Conservation (phyloP, 2,329 filamentous ascomycete species). For the Penicillium sp. region DNA sequence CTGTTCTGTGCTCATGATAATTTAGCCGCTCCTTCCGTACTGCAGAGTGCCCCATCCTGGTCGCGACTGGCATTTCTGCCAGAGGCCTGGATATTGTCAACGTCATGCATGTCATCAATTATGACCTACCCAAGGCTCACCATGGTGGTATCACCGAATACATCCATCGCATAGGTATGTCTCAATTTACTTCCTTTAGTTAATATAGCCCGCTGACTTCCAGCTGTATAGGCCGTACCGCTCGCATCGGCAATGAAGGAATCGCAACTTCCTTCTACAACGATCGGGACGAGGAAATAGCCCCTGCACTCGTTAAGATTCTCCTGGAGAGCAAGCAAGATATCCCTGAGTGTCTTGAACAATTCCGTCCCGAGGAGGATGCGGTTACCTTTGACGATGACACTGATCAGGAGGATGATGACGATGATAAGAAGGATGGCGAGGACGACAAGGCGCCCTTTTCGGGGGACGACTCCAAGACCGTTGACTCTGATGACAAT, state of each 20-base stretch:
- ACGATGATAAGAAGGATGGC: slow-evolving; percentile 4
- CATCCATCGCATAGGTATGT: slow-evolving; percentile 84
- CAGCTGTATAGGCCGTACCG: slow-evolving; percentile 70
- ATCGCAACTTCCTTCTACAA: slow-evolving; percentile 88
- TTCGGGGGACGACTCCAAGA: too few relatives aligned
- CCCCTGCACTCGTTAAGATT: slow-evolving; percentile 72
- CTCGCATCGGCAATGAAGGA: slow-evolving; percentile 85
- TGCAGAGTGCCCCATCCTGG: slow-evolving; percentile 73
- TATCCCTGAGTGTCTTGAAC: slow-evolving; percentile 78
- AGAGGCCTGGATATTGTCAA: slow-evolving; percentile 88
- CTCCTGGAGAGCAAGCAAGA: slow-evolving; percentile 76
- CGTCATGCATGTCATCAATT: slow-evolving; percentile 92
- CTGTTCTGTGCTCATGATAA: neutral
- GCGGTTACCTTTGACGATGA: slow-evolving; percentile 56
- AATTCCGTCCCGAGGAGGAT: slow-evolving; percentile 50
- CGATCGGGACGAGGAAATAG: slow-evolving; percentile 72
- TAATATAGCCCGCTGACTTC: neutral
- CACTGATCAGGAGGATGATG: slow-evolving; percentile 44
- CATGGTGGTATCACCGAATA: slow-evolving; percentile 94
- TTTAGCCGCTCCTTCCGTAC: slow-evolving; percentile 72
- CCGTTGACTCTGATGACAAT: too few relatives aligned
- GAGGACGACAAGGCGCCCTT: neutral
- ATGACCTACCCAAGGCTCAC: slow-evolving; percentile 71
- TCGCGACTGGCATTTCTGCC: slow-evolving; percentile 82
- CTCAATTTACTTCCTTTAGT: neutral